Percentiles rank a stretch among this genome's conserved stretches.
These are phyloP conservation scores for Chamaecyparis obtusa DNA, from an alignment of 75 land plant species.

Conservation along the genomic window DNA sequence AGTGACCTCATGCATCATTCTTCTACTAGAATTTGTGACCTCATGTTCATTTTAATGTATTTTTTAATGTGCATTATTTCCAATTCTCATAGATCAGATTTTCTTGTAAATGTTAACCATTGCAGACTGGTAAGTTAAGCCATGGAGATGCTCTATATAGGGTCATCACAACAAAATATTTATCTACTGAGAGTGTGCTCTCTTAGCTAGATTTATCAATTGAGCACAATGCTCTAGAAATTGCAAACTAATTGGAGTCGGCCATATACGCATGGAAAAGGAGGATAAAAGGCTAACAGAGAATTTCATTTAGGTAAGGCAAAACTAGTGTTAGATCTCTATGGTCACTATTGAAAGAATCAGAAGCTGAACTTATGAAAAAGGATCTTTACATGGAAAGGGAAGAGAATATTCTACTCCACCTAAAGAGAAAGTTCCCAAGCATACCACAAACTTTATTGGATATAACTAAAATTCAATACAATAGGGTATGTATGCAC, in stretches of 20 bases:
- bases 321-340: slow-evolving; percentile 49
- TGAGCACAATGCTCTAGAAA: slow-evolving; percentile 66
- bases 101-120: neutral
- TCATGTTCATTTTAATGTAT: neutral
- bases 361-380: slow-evolving; percentile 33
- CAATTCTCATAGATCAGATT: neutral
- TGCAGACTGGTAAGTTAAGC: slow-evolving; percentile 77
- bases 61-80: neutral
- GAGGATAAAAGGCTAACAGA: slow-evolving; percentile 33
- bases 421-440: slow-evolving; percentile 48
- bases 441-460: slow-evolving; percentile 70
- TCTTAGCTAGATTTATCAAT: slow-evolving; percentile 46
- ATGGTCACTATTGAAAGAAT: slow-evolving; percentile 65
- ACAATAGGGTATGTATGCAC: slow-evolving; percentile 48
- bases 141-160: slow-evolving; percentile 69
- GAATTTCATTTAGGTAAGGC: slow-evolving; percentile 9
- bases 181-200: slow-evolving; percentile 49
- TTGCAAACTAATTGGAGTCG: slow-evolving; percentile 70
- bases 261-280: slow-evolving; percentile 74
- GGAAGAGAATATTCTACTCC: slow-evolving; percentile 44
- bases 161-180: slow-evolving; percentile 40
- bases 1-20: neutral
- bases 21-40: neutral
- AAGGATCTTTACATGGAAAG: slow-evolving; percentile 22
- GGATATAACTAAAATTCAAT: slow-evolving; percentile 61